Evolutionary conservation across 2,329 filamentous ascomycete genomes (phyloP), one percentile per base, ranked within the genome.

Genomic region (Pseudogymnoascus sp.): DNA sequence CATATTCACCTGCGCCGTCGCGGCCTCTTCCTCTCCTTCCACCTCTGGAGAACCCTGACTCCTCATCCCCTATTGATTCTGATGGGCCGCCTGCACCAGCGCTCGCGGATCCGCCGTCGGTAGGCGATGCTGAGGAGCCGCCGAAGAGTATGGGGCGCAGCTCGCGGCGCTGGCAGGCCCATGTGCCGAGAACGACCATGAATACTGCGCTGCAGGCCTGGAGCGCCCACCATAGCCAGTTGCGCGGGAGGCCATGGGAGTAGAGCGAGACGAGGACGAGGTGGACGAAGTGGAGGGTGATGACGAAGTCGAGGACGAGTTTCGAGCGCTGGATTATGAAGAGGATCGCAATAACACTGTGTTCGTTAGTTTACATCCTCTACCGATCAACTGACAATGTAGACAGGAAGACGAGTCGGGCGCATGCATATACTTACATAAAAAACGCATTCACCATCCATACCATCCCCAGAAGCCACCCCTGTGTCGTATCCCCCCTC

Each of bases 101-200:
- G 58, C 60, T 63, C 9, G 64, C 59, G 58, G 62, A 67, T n/a
- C 70, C 69, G 16, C 61, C 47, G 11, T 47, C 41, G 25, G 59
- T 37, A 2, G 60, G n/a, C 30, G 64, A 62, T 6, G 62, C 25
- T 2, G 67, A 54, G 60, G 75, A 78, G 2, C 87, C 87, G 18
- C 91, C 91, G 70, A 97, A 97, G 62, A 84, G 87, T 68, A 97
- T 95, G 9, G 94, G 93, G 69, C 85, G 82, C 61, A 99, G 77
- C 75, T 99, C 94, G 63, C 93, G 82, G 79, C 91, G 95, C 70
- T 87, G 90, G 72, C 93, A 97, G 2, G 87, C 90, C 90, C 93
- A 97, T 37, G 95, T 87, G 3, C 90, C 92, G 1, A 94, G 77
- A 54, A 78, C 83, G 7, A 80, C 83, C 85, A 89, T 89, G 37